Evolutionary conservation across 2,329 filamentous ascomycete species (phyloP), one percentile per base, ranked within the genome.

Genomic region (Sarocladium brachiariae): DNA sequence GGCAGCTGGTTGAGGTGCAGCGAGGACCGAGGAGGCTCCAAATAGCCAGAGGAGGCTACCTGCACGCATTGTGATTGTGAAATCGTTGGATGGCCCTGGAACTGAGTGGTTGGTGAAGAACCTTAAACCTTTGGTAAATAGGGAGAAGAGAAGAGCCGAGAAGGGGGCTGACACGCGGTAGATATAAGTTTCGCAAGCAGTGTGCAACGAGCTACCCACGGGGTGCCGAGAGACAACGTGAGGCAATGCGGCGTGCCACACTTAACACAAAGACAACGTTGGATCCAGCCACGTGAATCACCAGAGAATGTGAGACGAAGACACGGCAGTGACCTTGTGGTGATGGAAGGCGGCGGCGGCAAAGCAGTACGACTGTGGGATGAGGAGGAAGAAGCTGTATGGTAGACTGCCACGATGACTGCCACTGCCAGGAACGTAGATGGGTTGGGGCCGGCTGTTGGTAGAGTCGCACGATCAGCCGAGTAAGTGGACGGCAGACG

Each of bases 281-380:
- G n/a, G 39, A 47, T 47, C 16, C 43, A 30, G 43, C 43, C 25
- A 47, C 24, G 43, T 47, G 43, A 47, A 47, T 47, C 43, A 47
- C 27, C 11, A 31, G 23, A 31, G 27, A n/a, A 21, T 33, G 21
- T 45, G 43, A 25, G 19, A 33, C 43, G 16, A 23, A 16, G 25
- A n/a, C n/a, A n/a, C n/a, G n/a, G n/a, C n/a, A 19, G 43, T 9
- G 4, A 4, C 14, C 18, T 9, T 19, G 43, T 33, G 16, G 43
- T 33, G 43, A 47, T 25, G 25, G 27, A 14, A 47, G 19, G 25
- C 25, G 25, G 25, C 25, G 25, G 27, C 39, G 21, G 39, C 25
- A 31, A 30, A 13, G 16, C n/a, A n/a, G 43, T 47, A 25, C 25
- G n/a, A 47, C 43, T 18, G 31, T 19, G 25, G n/a, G 14, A 27